Evolutionary conservation across 805 yeast genomes (phyloP), one percentile per base, ranked within the genome.

Genomic region (Ogataea methanolica): DNA sequence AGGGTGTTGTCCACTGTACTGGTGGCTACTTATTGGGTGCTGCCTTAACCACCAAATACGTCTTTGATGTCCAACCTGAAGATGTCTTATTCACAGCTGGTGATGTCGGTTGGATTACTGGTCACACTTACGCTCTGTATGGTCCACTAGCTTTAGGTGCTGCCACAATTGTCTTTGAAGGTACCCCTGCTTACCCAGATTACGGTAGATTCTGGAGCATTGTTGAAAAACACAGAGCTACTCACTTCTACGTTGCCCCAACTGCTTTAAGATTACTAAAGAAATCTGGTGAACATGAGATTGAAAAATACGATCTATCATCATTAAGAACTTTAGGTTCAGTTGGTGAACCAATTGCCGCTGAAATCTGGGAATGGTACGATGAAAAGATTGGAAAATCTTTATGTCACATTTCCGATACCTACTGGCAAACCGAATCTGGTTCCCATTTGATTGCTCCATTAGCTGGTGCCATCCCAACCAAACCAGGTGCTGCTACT

Each of bases 101-200:
- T 63, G 96, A 87, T 69, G 85, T 87, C 45, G 96, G 96, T 60
- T 87, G 96, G 96, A 85, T 87, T 60, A 87, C 95, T 6, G 96
- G 96, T 49, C 96, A 87, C 69, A 77, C 94, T 11, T 87, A 87
- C 60, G 90, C 82, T 17, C 79, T 86, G 42, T 87, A 87, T 64
- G 96, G 95, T 47, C 95, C 96, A 36, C 73, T 87, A 62, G 66
- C 78, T 31, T 74, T 78, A 57, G 96, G 96, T 64, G 82, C 85
- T 47, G 82, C 96, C 33, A 81, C 94, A 19, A 77, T 87, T 40
- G 85, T 87, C 34, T 87, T 85, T 62, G 95, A 87, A 72, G 91
- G 92, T 55, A 87, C 96, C 14, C 96, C 96, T 36, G 88, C 90
- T 22, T 86, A 83, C 66, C 95, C 96, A 54, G 80, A 80, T 60